Evolutionary conservation across 225 moss, liverwort and hornwort genomes (phyloP), one percentile per base, ranked within the genome.

Genomic region (Marchantia polymorpha): DNA sequence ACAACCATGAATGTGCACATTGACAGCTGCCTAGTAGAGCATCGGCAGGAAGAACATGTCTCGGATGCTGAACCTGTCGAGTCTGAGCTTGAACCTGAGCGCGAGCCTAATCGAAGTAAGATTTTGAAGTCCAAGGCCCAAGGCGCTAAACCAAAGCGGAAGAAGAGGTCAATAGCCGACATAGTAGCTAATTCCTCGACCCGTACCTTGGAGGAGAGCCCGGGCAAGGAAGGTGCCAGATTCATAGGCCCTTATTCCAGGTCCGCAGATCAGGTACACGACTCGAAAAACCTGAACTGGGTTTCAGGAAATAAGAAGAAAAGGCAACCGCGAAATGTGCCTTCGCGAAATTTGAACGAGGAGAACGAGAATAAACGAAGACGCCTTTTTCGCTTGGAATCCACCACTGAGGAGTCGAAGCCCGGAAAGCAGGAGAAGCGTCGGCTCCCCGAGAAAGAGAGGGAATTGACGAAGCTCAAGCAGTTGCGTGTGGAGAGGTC

Each of bases 221-320:
- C 53, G 15, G 56, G 58, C 27, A 66, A 26, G 39, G 65, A 52
- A 52, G 65, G 27, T 78, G 67, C 13, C 47, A 12, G 22, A 22
- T 48, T 46, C 19, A n/a, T 17, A 7, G 47, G 64, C 26, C 53
- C 54, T 26, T 29, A 54, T 2, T 29, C 10, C 7, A 58, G 49
- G 50, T 15, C 29, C 3, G 8, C 14, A 11, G 51, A 70, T 25
- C 68, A 59, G 68, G 46, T 56, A 7, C 78, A 52, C 1, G 78
- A 52, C 68, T 39, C 78, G 16, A 67, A 79, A 39, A 79, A 79
- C 52, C 69, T 79, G 20, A 79, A 79, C 55, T 79, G 78, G 78
- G 69, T 79, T 15, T 68, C 78, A 31, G 78, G 69, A 69, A 79
- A 79, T 69, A 79, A 79, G 78, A 79, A 69, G n/a, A 79, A 79